Evolutionary conservation across 225 moss, liverwort and hornwort species (phyloP).

Genomic region (Antitrichia curtipendula): DNA sequence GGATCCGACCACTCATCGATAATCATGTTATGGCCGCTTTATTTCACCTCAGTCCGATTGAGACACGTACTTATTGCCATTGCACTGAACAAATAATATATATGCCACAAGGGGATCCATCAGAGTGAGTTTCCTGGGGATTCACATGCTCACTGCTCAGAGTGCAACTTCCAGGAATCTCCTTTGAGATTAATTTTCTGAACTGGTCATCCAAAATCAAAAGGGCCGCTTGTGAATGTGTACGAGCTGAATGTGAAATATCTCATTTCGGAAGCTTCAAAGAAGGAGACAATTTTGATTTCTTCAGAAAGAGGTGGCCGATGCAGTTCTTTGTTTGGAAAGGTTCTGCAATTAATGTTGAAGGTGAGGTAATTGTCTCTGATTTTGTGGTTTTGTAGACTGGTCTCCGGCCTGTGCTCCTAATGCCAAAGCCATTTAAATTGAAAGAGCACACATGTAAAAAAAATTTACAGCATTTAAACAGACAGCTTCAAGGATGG

Average conservation of each 20-base stretch:
- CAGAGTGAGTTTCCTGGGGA: background rate
- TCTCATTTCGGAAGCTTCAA: background rate
- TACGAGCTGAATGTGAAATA: background rate
- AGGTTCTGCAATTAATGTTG: background rate
- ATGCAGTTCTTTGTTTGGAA: background rate
- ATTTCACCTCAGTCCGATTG: background rate
- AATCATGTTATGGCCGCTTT: background rate
- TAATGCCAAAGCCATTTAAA: background rate
- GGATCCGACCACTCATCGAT: background rate
- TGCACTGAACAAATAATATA: background rate
- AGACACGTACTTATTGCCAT: background rate
- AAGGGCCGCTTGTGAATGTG: background rate
- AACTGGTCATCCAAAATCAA: no score
- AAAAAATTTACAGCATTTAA: background rate
- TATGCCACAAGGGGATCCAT: background rate
- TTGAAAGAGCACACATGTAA: background rate
- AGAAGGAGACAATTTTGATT: background rate
- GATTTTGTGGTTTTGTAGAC: background rate
- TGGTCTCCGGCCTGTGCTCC: background rate
- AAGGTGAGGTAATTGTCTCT: background rate
- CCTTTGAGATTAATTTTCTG: background rate
- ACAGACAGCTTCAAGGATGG: background rate
- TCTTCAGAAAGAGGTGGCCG: no score
- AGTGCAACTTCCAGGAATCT: background rate
- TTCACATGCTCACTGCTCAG: background rate